Base-by-base conservation (phyloP, 1,139 yeast species). In the Scheffersomyces lignicola region DNA sequence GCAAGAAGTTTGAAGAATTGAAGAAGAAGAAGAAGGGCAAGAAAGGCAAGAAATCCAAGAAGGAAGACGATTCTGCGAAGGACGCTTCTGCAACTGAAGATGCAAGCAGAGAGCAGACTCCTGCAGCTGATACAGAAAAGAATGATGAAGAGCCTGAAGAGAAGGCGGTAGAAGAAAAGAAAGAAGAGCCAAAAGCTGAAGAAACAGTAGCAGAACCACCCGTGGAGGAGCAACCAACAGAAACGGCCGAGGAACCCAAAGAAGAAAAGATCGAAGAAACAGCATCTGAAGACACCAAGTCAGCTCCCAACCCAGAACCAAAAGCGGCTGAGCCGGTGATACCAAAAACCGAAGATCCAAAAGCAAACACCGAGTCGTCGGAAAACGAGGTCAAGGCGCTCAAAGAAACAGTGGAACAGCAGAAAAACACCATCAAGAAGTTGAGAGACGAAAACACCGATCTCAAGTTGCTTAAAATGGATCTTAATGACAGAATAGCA, bases 1-100 rank as follows among this genome's bases (percentile, higher is more conserved):
- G 79, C 49, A 78, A 78, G 60, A 73, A 76, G 53, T 77, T 72
- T 47, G 84, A 79, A 42, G 82, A 78, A 44, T 60, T 79, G 65
- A 80, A 80, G 66, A 77, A 75, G 63, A 74, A 76, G 56, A 75
- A 75, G 54, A 52, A 50, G 42, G 46, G 47, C 47, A 52, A 51
- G 44, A 47, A 31, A 22, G 15, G 16, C 7, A 38, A 36, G 18
- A 52, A 45, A 16, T 48, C 39, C 15, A 33, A 37, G 12, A 45
- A 43, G 15, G 53, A 40, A 14, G 45, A 35, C 7, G 47, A 38
- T 8, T 37, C 36, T 10, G 41, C 35, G 11, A 37, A 33, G 23
- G 43, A 25, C 21, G 39, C 41, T 6, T 35, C 39, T 12, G 41
- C 17, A 18, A 32, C 39, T 9, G 43, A 36, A 24, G 35, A 28